Percentiles rank a stretch among this genome's conserved stretches.
These are phyloP conservation scores for Colletotrichum limetticola DNA, from an alignment of 2,329 filamentous ascomycete species.

Conservation along the genomic window DNA sequence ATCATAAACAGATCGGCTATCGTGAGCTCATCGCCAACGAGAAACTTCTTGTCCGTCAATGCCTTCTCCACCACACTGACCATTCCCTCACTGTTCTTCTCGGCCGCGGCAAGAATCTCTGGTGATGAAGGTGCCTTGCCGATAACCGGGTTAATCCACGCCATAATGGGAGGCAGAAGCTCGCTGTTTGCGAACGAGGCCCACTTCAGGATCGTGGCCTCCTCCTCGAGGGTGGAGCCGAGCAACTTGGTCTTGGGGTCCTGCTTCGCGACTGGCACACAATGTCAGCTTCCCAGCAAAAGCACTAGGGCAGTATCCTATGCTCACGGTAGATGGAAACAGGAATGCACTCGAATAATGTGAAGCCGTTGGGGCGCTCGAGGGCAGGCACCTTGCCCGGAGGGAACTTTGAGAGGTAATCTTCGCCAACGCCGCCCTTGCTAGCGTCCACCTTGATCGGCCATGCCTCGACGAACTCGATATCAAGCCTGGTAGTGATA, in stretches of 20 bases:
- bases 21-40: constrained; percentile 20
- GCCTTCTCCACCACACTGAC: constrained; percentile 28
- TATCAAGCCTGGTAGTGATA: neutral
- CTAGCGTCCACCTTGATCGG: constrained; percentile 26
- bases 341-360: constrained; percentile 16
- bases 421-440: constrained; percentile 24
- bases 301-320: neutral
- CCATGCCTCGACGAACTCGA: constrained; percentile 26
- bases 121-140: constrained; percentile 11
- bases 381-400: constrained; percentile 20
- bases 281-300: neutral
- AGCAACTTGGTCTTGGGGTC: constrained; percentile 21
- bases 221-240: constrained; percentile 21
- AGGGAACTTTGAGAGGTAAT: constrained; percentile 19
- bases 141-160: constrained; percentile 26
- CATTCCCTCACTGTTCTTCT: constrained; percentile 26
- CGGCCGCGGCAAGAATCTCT: constrained; percentile 16
- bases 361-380: constrained; percentile 19
- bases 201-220: constrained; percentile 26
- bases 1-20: constrained; percentile 20
- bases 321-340: constrained; percentile 19
- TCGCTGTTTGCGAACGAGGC: constrained; percentile 27
- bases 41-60: constrained; percentile 26
- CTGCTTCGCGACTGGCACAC: constrained; percentile 14
- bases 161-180: constrained; percentile 25